phyloP scores from a whole-genome alignment of 441 rosid species.

The Iberis amara region DNA sequence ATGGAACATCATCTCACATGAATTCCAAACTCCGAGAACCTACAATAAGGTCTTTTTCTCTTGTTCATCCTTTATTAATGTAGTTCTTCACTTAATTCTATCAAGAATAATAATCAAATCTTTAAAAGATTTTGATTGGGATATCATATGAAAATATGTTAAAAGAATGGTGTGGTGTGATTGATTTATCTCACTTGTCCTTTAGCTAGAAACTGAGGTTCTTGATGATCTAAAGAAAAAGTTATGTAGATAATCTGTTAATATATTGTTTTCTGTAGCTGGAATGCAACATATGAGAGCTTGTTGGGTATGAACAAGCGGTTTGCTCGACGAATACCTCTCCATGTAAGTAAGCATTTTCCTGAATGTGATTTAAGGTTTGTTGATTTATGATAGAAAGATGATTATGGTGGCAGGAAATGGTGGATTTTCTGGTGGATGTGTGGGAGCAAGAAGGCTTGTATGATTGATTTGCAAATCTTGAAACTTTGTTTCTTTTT shows the following conservation, averaged over 20 bases:
- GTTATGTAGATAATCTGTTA: too few relatives aligned
- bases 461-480: constrained; percentile 42
- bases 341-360: constrained; percentile 52
- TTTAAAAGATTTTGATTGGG: too few relatives aligned
- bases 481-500: constrained; percentile 3
- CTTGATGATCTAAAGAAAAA: too few relatives aligned
- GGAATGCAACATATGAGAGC: constrained; percentile 60
- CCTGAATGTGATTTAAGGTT: background rate
- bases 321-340: constrained; percentile 50
- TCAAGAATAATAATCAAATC: too few relatives aligned
- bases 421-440: constrained; percentile 78
- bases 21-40: constrained; percentile 47
- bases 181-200: too few relatives aligned
- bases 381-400: background rate
- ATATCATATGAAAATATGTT: too few relatives aligned
- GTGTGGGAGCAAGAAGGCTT: constrained; percentile 82
- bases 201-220: too few relatives aligned
- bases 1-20: constrained; percentile 34
- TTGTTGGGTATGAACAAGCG: constrained; percentile 53
- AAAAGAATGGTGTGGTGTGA: too few relatives aligned
- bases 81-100: too few relatives aligned
- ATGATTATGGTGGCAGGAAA: constrained; percentile 38
- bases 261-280: constrained; percentile 35
- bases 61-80: too few relatives aligned
- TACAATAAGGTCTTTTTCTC: constrained; percentile 71